Evolutionary conservation across 2,329 filamentous ascomycete species (phyloP).

Genomic region (Ophiostoma ips): DNA sequence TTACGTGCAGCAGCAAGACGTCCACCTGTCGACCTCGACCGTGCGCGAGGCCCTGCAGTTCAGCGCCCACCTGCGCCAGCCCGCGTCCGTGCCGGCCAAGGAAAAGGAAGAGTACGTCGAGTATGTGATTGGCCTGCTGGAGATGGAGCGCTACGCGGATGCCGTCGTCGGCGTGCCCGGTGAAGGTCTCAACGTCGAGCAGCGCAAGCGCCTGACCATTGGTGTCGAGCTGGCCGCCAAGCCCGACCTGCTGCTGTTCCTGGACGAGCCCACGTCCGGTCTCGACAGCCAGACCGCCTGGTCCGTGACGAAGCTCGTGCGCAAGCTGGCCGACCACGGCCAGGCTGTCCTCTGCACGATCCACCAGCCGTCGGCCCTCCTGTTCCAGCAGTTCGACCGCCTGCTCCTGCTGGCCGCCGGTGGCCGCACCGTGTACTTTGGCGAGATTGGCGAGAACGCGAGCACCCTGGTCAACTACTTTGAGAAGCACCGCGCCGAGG

Average conservation of each 20-base stretch:
- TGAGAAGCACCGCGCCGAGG: conserved; percentile 50
- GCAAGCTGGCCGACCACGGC: conserved; percentile 36
- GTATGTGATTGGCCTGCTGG: conserved; percentile 78
- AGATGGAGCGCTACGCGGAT: conserved; percentile 83
- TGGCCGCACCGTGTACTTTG: conserved; percentile 70
- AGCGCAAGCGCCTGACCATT: conserved; percentile 64
- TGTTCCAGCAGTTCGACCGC: conserved; percentile 23
- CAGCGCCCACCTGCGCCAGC: conserved; percentile 73
- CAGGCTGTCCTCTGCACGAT: conserved; percentile 19
- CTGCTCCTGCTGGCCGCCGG: conserved; percentile 65
- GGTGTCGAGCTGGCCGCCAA: conserved; percentile 93
- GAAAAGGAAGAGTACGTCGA: conserved; percentile 84
- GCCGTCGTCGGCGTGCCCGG: conserved; percentile 83
- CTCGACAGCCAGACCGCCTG: conserved; percentile 51
- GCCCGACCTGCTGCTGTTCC: conserved; percentile 49
- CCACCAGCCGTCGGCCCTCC: conserved; percentile 13
- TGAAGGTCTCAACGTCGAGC: conserved; percentile 64
- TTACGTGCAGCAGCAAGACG: conserved; percentile 85
- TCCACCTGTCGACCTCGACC: conserved; percentile 71
- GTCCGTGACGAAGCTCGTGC: conserved; percentile 47
- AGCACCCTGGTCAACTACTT: conserved; percentile 43
- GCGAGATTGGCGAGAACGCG: conserved; percentile 54
- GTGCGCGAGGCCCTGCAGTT: conserved; percentile 82
- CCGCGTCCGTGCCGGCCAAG: conserved; percentile 51
- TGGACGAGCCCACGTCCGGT: conserved; percentile 48